These are phyloP conservation scores for Phytopythium litorale DNA, from an alignment of 352 stramenopile species.

Conservation along the genomic window DNA sequence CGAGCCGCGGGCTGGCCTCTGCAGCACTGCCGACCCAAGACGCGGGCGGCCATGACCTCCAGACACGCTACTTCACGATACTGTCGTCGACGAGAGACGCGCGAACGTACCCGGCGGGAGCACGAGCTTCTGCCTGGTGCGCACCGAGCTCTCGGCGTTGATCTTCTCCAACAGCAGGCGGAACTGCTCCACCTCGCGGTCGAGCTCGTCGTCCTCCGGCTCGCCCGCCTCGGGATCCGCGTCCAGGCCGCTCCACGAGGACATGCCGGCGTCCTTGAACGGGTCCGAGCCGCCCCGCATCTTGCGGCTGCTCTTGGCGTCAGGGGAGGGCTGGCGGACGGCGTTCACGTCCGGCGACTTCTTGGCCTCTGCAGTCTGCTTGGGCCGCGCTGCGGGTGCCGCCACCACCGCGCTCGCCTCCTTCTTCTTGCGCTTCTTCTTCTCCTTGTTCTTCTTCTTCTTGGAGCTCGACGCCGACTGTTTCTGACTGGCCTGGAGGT, in stretches of 20 bases:
- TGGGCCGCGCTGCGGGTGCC: not conserved
- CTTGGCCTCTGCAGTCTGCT: constrained; percentile 12
- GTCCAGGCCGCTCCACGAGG: constrained; percentile 3
- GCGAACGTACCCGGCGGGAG: constrained; percentile 60
- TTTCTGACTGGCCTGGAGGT: constrained; percentile 61
- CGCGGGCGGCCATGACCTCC: not conserved
- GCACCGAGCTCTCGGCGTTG: constrained; percentile 45
- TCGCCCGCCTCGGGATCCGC: constrained; percentile 20
- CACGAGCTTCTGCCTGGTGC: constrained; percentile 66
- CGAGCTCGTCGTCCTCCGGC: constrained; percentile 51
- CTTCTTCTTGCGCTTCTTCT: constrained; percentile 72
- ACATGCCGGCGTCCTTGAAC: not conserved
- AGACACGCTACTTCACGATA: constrained; percentile 14
- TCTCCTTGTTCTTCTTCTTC: constrained; percentile 80
- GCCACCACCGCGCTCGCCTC: constrained; percentile 14
- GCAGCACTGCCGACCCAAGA: not conserved
- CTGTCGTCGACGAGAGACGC: constrained; percentile 23
- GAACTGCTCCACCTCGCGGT: constrained; percentile 78
- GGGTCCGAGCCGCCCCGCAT: not conserved
- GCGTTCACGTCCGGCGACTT: constrained; percentile 19
- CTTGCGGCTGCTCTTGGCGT: constrained; percentile 7
- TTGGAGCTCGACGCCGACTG: constrained; percentile 36
- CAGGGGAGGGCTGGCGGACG: constrained; percentile 2
- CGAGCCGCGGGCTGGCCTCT: not conserved
- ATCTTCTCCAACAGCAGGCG: constrained; percentile 69